Conservation (phyloP, 2,329 filamentous ascomycete species). For the Diatrype stigma region DNA sequence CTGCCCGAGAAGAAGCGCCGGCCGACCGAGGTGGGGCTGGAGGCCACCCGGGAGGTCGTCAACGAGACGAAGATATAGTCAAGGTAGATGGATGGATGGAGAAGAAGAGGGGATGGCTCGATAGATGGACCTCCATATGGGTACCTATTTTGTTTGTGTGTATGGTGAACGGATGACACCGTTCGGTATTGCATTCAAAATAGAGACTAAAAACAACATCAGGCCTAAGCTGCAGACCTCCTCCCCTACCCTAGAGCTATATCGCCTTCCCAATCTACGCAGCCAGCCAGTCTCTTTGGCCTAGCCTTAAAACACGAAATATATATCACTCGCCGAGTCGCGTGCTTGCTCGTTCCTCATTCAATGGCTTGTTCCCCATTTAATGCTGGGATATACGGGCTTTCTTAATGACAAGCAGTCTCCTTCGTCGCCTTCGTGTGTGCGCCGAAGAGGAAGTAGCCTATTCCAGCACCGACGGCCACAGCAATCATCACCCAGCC, state of each 20-base stretch:
- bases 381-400: no score
- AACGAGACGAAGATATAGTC: conserved; percentile 39
- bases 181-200: background rate
- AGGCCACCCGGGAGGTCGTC: conserved; percentile 29
- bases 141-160: no score
- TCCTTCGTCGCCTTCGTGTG: conserved; percentile 71
- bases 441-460: conserved; percentile 78
- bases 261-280: no score
- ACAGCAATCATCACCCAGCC: conserved; percentile 96
- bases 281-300: no score
- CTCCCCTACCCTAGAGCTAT: no score
- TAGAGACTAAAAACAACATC: background rate
- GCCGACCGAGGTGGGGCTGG: conserved; percentile 27
- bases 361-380: no score
- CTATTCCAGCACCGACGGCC: conserved; percentile 80
- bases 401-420: conserved; percentile 79
- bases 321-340: no score
- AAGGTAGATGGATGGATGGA: conserved; percentile 8
- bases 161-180: background rate
- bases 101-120: no score
- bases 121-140: no score
- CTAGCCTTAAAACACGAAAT: no score
- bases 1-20: conserved; percentile 41
- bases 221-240: background rate
- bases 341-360: no score